Base-by-base conservation (phyloP, 805 yeast species). In the Naumovozyma dairenensis region DNA sequence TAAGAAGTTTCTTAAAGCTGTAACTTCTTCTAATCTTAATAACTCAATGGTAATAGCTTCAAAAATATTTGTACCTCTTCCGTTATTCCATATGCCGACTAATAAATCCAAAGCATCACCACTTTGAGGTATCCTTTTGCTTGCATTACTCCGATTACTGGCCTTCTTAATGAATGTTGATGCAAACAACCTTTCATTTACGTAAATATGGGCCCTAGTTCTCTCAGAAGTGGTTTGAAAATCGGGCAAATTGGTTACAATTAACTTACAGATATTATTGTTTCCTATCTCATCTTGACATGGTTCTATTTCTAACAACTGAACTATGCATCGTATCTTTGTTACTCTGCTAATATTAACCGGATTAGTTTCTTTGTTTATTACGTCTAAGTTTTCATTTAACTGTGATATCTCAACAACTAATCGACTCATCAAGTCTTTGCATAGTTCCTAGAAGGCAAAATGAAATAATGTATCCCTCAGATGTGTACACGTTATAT, bases 61-160 rank as follows among this genome's bases (percentile, higher is more conserved):
- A 34, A 42, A 35, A 17, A 21, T 31, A 15, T 17, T 18, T 12
- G 20, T 21, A 7, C 30, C 13, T 16, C 31, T 5, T 12, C 26
- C 26, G 13, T 12, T 16, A 15, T 30, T 27, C 38, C 46, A 38
- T 3, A 37, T 27, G 2, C 39, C 39, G 2, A 45, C 25, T 10
- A 35, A 33, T 6, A 48, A 22, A 25, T 42, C 45, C 15, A 46
- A 27, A n/a, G 44, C 37, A 25, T 39, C 47, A 17, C 48, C 48
- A 6, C 20, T 28, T 29, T 40, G 42, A 13, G 33, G 37, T 7
- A 12, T 20, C 6, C 9, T n/a, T 6, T 24, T 12, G n/a, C n/a
- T n/a, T n/a, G n/a, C n/a, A n/a, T n/a, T n/a, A n/a, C n/a, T n/a
- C n/a, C n/a, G n/a, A n/a, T n/a, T n/a, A n/a, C n/a, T n/a, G n/a